These are phyloP conservation scores for Cladosporium sp. DNA, from an alignment of 2,329 filamentous ascomycete genomes.

Conservation along the genomic window DNA sequence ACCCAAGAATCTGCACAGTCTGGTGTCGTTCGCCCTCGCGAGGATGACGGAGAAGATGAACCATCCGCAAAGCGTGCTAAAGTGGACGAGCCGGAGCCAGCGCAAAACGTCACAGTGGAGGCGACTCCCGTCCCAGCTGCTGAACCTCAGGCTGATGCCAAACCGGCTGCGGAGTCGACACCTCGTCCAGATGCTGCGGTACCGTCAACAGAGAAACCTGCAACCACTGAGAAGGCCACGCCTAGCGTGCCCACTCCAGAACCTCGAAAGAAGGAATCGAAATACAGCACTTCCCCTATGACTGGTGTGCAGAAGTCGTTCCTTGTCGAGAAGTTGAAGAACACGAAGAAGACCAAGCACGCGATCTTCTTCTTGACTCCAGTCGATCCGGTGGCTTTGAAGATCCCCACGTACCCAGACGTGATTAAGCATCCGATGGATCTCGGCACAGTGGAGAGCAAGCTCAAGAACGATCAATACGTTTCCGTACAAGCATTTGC, in stretches of 20 bases:
- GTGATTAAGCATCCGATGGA: slow-evolving; percentile 79
- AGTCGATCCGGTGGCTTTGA: slow-evolving; percentile 71
- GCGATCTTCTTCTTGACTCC: slow-evolving; percentile 72
- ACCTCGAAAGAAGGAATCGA: slow-evolving; percentile 12
- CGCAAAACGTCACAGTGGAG: background rate
- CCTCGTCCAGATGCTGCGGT: background rate
- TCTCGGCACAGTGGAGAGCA: slow-evolving; percentile 74
- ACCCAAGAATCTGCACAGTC: slow-evolving; percentile 30
- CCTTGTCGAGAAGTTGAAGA: slow-evolving; percentile 62
- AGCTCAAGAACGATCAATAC: slow-evolving; percentile 69
- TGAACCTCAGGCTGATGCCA: background rate
- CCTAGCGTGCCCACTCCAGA: slow-evolving; percentile 1
- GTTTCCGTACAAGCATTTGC: slow-evolving; percentile 66
- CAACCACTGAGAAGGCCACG: slow-evolving; percentile 14
- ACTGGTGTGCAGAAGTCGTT: slow-evolving; percentile 59
- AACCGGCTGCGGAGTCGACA: slow-evolving; percentile 10
- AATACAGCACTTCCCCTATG: slow-evolving; percentile 45
- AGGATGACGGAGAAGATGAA: slow-evolving; percentile 63
- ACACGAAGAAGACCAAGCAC: slow-evolving; percentile 81
- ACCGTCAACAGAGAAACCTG: slow-evolving; percentile 19
- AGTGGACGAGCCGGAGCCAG: slow-evolving; percentile 51
- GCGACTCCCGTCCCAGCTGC: slow-evolving; percentile 15
- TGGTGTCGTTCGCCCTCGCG: slow-evolving; percentile 61
- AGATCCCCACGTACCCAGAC: slow-evolving; percentile 69
- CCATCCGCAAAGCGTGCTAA: slow-evolving; percentile 77